These are phyloP conservation scores for Apiospora malaysiana DNA, from an alignment of 2,329 filamentous ascomycete genomes.

Conservation along the genomic window DNA sequence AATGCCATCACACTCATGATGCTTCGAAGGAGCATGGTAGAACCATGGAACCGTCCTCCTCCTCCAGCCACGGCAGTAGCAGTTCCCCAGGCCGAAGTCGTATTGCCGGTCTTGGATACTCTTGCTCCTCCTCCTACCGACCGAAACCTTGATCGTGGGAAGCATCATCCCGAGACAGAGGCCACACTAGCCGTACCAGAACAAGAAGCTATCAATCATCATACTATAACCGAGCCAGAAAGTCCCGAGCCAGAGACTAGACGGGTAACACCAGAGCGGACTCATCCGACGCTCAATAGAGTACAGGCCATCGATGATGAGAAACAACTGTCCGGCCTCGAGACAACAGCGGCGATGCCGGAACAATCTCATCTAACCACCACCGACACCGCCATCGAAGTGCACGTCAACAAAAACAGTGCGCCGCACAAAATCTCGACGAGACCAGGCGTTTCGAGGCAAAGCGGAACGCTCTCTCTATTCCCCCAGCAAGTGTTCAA, in stretches of 20 bases:
- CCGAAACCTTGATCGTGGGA: background rate
- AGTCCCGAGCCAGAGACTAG: background rate
- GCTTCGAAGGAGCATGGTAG: background rate
- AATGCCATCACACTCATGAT: background rate
- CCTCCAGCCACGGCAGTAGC: too few relatives aligned
- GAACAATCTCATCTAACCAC: background rate
- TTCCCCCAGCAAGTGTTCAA: background rate
- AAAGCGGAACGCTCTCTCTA: background rate
- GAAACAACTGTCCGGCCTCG: background rate
- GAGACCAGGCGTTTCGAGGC: background rate
- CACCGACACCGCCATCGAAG: background rate
- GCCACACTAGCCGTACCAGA: background rate
- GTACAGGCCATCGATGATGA: background rate
- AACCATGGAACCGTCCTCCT: background rate
- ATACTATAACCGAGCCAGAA: background rate
- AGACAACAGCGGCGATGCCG: background rate
- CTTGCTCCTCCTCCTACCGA: background rate
- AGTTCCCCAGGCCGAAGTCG: background rate
- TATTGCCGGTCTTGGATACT: background rate
- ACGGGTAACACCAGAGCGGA: background rate
- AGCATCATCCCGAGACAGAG: background rate
- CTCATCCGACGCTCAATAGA: background rate
- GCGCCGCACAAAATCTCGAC: background rate
- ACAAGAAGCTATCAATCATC: background rate
- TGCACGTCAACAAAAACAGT: background rate